Conservation (phyloP, 2,329 filamentous ascomycete species). For the Ophiostoma perfectum region DNA sequence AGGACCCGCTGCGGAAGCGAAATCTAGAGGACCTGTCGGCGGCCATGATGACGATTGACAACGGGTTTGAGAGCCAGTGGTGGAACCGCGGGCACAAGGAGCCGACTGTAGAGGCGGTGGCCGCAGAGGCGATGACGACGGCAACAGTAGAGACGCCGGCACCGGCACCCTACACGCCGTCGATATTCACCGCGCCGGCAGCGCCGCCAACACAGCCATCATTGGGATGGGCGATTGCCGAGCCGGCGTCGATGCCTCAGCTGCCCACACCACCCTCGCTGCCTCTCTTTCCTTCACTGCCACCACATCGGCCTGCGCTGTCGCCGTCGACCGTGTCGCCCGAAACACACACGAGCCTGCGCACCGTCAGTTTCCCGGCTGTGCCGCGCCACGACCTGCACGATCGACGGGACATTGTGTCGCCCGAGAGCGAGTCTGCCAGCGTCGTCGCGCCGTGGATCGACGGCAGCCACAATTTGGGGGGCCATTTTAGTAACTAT, state of each 20-base stretch:
- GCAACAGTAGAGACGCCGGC: neutral
- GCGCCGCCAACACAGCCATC: neutral
- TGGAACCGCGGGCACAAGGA: constrained; percentile 45
- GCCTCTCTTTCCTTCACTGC: too few relatives aligned
- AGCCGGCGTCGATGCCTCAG: neutral
- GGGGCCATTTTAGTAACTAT: neutral
- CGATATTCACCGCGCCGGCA: neutral
- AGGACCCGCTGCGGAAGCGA: constrained; percentile 24
- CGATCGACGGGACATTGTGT: constrained; percentile 5
- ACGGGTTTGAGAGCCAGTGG: constrained; percentile 55
- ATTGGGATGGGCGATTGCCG: neutral
- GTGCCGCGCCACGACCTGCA: neutral
- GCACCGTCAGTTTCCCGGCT: neutral
- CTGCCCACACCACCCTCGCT: too few relatives aligned
- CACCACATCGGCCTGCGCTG: too few relatives aligned
- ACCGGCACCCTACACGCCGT: neutral
- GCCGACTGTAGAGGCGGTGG: neutral
- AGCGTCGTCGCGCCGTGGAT: constrained; percentile 29
- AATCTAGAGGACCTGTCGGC: constrained; percentile 47
- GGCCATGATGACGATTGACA: constrained; percentile 53
- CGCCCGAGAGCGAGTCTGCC: constrained; percentile 24
- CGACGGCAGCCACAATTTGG: neutral
- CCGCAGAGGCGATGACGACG: neutral
- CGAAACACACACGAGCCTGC: neutral
- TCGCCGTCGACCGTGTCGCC: neutral